Evolutionary conservation across 2,329 filamentous ascomycete species (phyloP).

Genomic region (Alternaria metachromatica): DNA sequence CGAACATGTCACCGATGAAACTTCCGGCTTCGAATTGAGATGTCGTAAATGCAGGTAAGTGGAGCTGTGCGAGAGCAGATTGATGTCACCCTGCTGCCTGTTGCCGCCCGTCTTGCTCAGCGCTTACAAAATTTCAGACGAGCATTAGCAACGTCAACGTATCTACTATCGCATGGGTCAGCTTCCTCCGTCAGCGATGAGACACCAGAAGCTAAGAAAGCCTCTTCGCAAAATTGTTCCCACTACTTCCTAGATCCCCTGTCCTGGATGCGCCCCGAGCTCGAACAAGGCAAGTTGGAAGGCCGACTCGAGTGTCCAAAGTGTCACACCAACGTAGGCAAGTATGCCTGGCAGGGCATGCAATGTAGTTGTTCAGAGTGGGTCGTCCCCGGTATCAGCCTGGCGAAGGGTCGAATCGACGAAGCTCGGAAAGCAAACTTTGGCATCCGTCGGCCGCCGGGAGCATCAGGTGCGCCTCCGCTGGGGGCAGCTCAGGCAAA

Average conservation of each 20-base stretch:
- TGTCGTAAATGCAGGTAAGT: conserved; percentile 88
- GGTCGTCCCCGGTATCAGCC: conserved; percentile 88
- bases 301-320: conserved; percentile 86
- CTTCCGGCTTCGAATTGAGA: conserved; percentile 67
- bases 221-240: conserved; percentile 63
- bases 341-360: conserved; percentile 96
- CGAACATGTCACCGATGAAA: conserved; percentile 57
- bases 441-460: conserved; percentile 46
- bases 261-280: conserved; percentile 88
- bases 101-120: conserved; percentile 18
- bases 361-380: conserved; percentile 89
- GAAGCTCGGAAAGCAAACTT: conserved; percentile 57
- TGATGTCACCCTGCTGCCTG: conserved; percentile 11
- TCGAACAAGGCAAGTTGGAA: conserved; percentile 83
- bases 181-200: conserved; percentile 25
- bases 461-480: conserved; percentile 15
- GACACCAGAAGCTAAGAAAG: conserved; percentile 12
- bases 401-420: conserved; percentile 83
- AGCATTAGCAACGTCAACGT: conserved; percentile 68
- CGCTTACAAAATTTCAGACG: conserved; percentile 54
- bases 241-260: conserved; percentile 92
- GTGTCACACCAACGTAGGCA: conserved; percentile 83
- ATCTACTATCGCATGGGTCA: conserved; percentile 69
- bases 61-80: conserved; percentile 11
- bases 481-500: conserved; percentile 8